A percentile compares a stretch with the other conserved stretches of the same genome.
Conservation (phyloP, 441 rosid genomes). For the Erysimum pusillum region DNA sequence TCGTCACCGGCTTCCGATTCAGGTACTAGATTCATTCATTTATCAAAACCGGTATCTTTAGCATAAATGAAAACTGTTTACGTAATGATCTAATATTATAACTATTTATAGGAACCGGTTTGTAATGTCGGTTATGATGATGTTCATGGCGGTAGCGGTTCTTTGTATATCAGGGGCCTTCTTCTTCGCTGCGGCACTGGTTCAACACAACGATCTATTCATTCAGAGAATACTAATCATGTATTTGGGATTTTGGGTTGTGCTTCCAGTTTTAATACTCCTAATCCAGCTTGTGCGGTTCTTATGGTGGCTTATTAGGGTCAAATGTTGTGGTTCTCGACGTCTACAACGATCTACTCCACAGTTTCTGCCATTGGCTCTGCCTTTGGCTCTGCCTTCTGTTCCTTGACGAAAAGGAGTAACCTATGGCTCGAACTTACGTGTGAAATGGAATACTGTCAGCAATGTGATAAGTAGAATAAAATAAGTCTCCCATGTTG, state of each 20-base stretch:
- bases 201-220: neutral
- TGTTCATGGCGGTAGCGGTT: conserved; percentile 14
- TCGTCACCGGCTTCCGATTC: neutral
- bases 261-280: neutral
- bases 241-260: neutral
- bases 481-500: neutral
- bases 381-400: neutral
- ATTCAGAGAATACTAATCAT: neutral
- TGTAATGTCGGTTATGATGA: conserved; percentile 11
- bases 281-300: neutral
- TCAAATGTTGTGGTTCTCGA: neutral
- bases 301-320: neutral
- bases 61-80: neutral
- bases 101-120: conserved; percentile 11
- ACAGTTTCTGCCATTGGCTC: neutral
- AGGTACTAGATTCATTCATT: neutral
- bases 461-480: neutral
- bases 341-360: neutral
- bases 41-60: neutral
- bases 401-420: neutral
- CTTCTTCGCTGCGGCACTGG: neutral
- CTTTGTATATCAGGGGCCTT: conserved; percentile 3
- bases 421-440: neutral
- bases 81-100: neutral
- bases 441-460: neutral